Percentiles rank a stretch among this genome's conserved stretches.
phyloP scores from a whole-genome alignment of 2,329 filamentous ascomycete species.

The Aspergillus melleus region DNA sequence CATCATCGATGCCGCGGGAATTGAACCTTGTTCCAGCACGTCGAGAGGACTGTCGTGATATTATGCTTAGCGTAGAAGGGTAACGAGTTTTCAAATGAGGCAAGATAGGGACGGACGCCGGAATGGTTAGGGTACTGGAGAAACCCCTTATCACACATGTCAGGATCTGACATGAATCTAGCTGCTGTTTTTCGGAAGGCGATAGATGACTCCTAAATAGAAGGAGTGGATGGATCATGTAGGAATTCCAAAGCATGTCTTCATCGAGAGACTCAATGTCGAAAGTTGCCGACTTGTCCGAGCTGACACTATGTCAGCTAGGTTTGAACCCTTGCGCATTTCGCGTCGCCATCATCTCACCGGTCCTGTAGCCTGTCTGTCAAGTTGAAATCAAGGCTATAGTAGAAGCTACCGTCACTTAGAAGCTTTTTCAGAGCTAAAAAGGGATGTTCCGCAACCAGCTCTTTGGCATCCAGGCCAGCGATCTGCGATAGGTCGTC shows the following conservation, averaged over 20 bases:
- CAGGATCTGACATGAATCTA: constrained; percentile 85
- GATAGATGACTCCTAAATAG: constrained; percentile 82
- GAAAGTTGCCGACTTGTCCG: constrained; percentile 73
- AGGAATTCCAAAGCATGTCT: constrained; percentile 95
- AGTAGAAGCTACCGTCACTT: constrained; percentile 93
- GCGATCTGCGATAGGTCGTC: constrained; percentile 55
- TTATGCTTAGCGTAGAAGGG: constrained; percentile 81
- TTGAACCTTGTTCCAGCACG: constrained; percentile 96
- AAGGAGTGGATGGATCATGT: constrained; percentile 92
- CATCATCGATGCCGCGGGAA: constrained; percentile 94
- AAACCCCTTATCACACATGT: constrained; percentile 95
- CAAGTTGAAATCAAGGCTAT: constrained; percentile 96
- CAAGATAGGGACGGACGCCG: constrained; percentile 71
- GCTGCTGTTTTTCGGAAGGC: constrained; percentile 68
- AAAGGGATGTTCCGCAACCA: constrained; percentile 80
- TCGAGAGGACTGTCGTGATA: constrained; percentile 86
- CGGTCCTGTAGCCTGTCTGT: constrained; percentile 91
- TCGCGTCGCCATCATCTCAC: constrained; percentile 42
- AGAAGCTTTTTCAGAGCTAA: constrained; percentile 87
- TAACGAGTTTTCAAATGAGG: constrained; percentile 66
- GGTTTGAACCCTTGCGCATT: constrained; percentile 10
- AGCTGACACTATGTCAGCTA: constrained; percentile 48
- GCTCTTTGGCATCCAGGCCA: constrained; percentile 63
- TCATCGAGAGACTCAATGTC: constrained; percentile 92
- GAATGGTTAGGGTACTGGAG: constrained; percentile 81